phyloP scores from a whole-genome alignment of 805 yeast species.

The Metschnikowia koreensis region DNA sequence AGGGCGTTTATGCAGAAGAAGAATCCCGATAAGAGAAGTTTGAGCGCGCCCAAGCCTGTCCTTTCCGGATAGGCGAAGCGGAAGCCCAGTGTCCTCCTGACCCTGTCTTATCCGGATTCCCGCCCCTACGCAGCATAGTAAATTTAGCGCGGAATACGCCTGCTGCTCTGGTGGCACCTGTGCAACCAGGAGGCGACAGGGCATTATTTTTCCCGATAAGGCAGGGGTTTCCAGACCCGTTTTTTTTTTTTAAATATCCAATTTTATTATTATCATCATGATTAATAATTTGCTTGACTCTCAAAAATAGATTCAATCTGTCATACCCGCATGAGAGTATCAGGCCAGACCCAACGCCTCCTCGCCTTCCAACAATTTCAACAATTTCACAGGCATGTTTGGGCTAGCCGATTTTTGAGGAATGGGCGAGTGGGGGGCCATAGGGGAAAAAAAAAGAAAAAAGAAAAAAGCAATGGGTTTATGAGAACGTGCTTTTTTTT shows the following conservation, averaged over 20 bases:
- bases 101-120: constrained; percentile 4
- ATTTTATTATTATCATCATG: too few species aligned
- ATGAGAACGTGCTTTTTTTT: too few species aligned
- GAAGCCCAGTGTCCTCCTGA: too few species aligned
- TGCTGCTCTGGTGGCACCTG: not conserved
- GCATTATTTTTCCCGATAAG: constrained; percentile 3
- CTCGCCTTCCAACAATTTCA: too few species aligned
- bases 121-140: not conserved
- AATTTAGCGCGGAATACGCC: not conserved
- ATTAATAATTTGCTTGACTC: not conserved
- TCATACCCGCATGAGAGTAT: not conserved
- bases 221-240: not conserved
- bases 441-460: not conserved
- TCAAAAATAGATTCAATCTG: not conserved
- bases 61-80: constrained; percentile 8
- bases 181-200: not conserved
- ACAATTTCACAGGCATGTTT: too few species aligned
- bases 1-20: constrained; percentile 3
- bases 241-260: not conserved
- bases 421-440: too few species aligned
- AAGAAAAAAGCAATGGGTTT: too few species aligned
- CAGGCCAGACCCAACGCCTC: not conserved
- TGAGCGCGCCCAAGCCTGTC: constrained; percentile 4
- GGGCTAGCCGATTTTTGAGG: too few species aligned
- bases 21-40: constrained; percentile 8